phyloP scores from a whole-genome alignment of 2,329 filamentous ascomycete species.

The Tolypocladium guangdongense region DNA sequence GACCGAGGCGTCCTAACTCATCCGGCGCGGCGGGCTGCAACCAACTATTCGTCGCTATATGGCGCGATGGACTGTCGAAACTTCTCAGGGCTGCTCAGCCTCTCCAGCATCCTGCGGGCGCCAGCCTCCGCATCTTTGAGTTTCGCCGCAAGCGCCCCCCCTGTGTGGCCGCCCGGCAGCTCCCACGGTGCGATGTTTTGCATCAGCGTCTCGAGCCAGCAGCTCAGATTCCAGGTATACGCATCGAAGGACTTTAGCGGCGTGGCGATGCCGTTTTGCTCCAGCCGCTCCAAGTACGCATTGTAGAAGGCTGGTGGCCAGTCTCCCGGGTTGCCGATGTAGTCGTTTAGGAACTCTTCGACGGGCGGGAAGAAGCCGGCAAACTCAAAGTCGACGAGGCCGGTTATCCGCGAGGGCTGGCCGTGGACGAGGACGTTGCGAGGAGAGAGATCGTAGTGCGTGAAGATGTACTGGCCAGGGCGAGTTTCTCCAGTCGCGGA shows the following conservation, averaged over 20 bases:
- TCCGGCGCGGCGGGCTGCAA: neutral
- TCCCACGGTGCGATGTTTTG: conserved; percentile 6
- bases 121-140: neutral
- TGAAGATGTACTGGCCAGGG: conserved; percentile 5
- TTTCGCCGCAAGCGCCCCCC: neutral
- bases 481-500: neutral
- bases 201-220: conserved; percentile 1
- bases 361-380: conserved; percentile 10
- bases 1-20: too few relatives aligned
- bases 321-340: conserved; percentile 4
- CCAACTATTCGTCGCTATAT: neutral
- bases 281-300: conserved; percentile 5
- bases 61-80: neutral
- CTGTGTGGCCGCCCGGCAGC: conserved; percentile 1
- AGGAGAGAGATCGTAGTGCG: conserved; percentile 12
- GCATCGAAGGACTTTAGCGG: neutral
- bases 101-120: neutral
- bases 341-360: conserved; percentile 10
- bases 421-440: conserved; percentile 10
- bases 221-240: conserved; percentile 1
- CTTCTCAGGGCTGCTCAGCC: neutral
- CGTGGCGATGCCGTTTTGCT: conserved; percentile 1
- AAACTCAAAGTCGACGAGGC: conserved; percentile 14
- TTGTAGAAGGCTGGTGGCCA: conserved; percentile 5
- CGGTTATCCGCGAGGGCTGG: conserved; percentile 7